Percentiles rank a stretch among this genome's conserved stretches.
These are phyloP conservation scores for Phytophthora sp. DNA, from an alignment of 352 stramenopile genomes.

Conservation along the genomic window DNA sequence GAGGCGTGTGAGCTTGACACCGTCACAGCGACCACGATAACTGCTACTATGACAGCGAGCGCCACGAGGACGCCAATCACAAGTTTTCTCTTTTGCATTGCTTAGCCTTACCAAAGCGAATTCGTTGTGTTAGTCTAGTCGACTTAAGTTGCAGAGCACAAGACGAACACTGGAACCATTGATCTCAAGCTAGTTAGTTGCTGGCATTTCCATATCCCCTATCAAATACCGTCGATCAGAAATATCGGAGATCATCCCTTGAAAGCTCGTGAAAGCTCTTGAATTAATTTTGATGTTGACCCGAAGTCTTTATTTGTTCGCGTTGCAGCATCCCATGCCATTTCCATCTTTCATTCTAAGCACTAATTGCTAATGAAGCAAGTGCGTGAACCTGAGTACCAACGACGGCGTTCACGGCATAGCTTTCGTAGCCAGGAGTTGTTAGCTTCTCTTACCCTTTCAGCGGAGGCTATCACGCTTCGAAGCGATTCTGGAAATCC, in stretches of 20 bases:
- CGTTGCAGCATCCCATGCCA: conserved; percentile 10
- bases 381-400: conserved; percentile 1
- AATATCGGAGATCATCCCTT: too few species aligned
- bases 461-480: conserved; percentile 39
- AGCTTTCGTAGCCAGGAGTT: conserved; percentile 42
- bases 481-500: conserved; percentile 14
- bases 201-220: too few species aligned
- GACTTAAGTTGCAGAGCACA: not conserved
- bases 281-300: not conserved
- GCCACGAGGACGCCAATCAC: conserved; percentile 43
- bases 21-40: conserved; percentile 52
- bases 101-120: not conserved
- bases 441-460: conserved; percentile 35
- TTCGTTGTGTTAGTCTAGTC: too few species aligned
- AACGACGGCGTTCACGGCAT: conserved; percentile 11
- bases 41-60: conserved; percentile 48
- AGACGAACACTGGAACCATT: conserved; percentile 28
- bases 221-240: too few species aligned
- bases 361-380: conserved; percentile 17
- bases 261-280: too few species aligned
- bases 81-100: conserved; percentile 36
- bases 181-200: too few species aligned
- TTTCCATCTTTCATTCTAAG: not conserved
- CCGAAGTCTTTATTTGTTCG: conserved; percentile 17
- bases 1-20: conserved; percentile 35